A percentile compares a stretch with the other conserved stretches of the same genome.
Conservation (phyloP, 148 eudicot species). For the Polygonum maritimum region DNA sequence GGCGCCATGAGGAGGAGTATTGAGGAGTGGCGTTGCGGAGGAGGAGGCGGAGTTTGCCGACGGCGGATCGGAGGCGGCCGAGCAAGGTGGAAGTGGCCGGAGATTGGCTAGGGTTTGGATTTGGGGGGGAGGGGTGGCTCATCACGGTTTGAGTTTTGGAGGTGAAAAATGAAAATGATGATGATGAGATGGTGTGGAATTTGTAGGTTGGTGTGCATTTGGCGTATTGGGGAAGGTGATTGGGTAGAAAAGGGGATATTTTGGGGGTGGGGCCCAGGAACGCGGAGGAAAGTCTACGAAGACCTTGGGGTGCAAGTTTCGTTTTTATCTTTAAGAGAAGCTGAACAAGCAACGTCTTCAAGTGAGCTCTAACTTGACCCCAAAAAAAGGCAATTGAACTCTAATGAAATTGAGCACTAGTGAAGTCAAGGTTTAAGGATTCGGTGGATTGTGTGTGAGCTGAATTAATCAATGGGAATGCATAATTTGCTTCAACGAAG, state of each 20-base stretch:
- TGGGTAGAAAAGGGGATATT: not conserved
- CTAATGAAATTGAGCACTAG: not conserved
- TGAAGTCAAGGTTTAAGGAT: not conserved
- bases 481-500: too few species aligned
- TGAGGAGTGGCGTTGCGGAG: conserved; percentile 13
- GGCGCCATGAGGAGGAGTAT: conserved; percentile 21
- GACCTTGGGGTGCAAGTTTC: not conserved
- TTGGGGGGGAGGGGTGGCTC: not conserved
- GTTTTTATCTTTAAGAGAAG: not conserved
- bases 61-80: conserved; percentile 25
- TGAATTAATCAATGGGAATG: too few species aligned
- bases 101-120: not conserved
- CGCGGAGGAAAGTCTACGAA: not conserved
- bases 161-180: too few species aligned
- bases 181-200: too few species aligned
- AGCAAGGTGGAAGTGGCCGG: conserved; percentile 7
- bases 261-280: not conserved
- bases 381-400: not conserved
- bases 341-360: not conserved
- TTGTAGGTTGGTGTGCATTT: not conserved
- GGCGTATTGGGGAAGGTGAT: not conserved
- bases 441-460: not conserved
- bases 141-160: not conserved
- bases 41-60: conserved; percentile 26
- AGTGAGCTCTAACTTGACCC: too few species aligned